Percentiles rank a stretch among this genome's conserved stretches.
These are phyloP conservation scores for Wallacemonas sp. DNA, from an alignment of 208 protist species.

Conservation along the genomic window DNA sequence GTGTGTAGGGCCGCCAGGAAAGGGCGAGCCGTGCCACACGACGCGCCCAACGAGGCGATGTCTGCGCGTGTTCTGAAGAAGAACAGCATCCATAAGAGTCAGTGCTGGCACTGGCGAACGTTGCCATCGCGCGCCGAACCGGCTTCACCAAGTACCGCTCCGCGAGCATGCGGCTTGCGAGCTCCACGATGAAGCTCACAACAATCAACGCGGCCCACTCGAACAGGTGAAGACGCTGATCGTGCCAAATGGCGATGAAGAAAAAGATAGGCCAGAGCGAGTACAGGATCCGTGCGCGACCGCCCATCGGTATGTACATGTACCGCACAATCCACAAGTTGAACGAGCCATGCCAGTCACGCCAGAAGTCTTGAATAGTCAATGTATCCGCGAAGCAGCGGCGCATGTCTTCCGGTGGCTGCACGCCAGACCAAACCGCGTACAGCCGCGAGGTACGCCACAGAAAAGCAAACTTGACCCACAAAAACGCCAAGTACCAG, in stretches of 20 bases:
- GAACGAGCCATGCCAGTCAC: slow-evolving; percentile 82
- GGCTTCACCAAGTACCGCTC: slow-evolving; percentile 6
- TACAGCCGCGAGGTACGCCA: slow-evolving; percentile 76
- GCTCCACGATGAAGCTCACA: slow-evolving; percentile 56
- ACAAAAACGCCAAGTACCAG: slow-evolving; percentile 56
- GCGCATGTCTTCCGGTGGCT: slow-evolving; percentile 84
- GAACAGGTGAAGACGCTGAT: slow-evolving; percentile 70
- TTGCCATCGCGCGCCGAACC: slow-evolving; percentile 27
- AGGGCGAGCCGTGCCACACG: not conserved
- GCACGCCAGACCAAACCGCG: slow-evolving; percentile 69
- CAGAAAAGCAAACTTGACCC: slow-evolving; percentile 73
- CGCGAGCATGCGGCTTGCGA: slow-evolving; percentile 33
- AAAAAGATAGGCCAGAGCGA: slow-evolving; percentile 90
- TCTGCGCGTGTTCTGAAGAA: too few relatives aligned
- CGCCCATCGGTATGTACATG: slow-evolving; percentile 86
- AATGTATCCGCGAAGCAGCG: slow-evolving; percentile 71
- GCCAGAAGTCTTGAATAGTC: slow-evolving; percentile 85
- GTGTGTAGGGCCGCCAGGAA: not conserved
- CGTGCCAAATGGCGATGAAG: slow-evolving; percentile 95
- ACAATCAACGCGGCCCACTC: slow-evolving; percentile 69
- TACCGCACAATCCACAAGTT: slow-evolving; percentile 90
- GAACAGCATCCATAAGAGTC: too few relatives aligned
- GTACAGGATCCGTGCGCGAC: slow-evolving; percentile 40
- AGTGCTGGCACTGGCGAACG: not conserved
- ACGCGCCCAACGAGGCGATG: not conserved